These are phyloP conservation scores for Sequoiadendron giganteum DNA, from an alignment of 75 land plant genomes.

Conservation along the genomic window DNA sequence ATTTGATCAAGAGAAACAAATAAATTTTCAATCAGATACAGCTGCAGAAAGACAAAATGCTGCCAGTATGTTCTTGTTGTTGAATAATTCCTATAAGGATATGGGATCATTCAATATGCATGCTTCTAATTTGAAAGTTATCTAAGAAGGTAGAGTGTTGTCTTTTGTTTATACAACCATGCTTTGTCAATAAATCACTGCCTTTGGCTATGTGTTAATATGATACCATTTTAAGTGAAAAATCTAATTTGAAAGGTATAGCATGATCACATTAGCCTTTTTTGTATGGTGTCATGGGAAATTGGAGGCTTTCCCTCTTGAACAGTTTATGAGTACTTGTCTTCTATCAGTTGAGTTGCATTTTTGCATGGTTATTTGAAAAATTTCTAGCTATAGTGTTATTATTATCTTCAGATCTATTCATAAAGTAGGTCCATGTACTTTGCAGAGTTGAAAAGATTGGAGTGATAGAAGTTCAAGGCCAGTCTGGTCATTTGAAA, in stretches of 20 bases:
- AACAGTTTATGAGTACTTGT: neutral
- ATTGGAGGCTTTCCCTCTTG: neutral
- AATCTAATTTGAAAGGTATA: neutral
- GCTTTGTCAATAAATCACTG: neutral
- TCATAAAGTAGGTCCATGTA: slow-evolving; percentile 2
- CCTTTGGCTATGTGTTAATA: neutral
- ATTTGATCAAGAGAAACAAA: neutral
- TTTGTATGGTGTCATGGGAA: neutral
- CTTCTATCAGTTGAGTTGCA: neutral
- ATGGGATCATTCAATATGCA: neutral
- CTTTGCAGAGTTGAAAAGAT: slow-evolving; percentile 70
- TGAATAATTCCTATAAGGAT: neutral
- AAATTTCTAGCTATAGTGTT: neutral
- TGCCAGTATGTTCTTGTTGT: neutral
- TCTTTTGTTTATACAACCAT: neutral
- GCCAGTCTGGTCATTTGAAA: slow-evolving; percentile 41
- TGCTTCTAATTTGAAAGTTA: neutral
- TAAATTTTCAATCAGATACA: neutral
- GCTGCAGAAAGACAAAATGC: neutral
- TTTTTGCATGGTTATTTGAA: neutral
- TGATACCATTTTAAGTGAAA: neutral
- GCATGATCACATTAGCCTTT: neutral
- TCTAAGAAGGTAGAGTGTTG: neutral
- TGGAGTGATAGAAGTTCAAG: slow-evolving; percentile 55
- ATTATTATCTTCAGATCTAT: neutral